Base-by-base conservation (phyloP, 208 protist genomes). In the Kentomonas sorsogonicus region DNA sequence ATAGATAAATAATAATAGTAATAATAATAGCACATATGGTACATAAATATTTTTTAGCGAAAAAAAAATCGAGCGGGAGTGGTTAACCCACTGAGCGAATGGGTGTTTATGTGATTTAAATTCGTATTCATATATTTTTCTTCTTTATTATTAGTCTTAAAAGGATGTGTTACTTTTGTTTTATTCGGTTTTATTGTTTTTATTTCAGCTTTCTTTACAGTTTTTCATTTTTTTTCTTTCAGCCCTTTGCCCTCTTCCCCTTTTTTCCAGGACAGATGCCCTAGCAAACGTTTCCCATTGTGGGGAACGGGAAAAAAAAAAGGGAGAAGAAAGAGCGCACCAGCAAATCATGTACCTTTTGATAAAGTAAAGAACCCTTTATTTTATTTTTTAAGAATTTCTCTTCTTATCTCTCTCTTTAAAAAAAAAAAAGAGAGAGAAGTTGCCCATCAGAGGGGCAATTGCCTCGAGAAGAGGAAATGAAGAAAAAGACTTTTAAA, bases 261-360 rank as follows among this genome's bases (percentile, higher is more conserved):
- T n/a, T n/a, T n/a, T n/a, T n/a, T n/a, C n/a, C n/a, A n/a, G n/a
- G n/a, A n/a, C n/a, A n/a, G n/a, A n/a, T n/a, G n/a, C n/a, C n/a
- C n/a, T n/a, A 59, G 33, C 13, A 7, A 40, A 31, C 45, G 10
- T 55, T 30, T 45, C 38, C 46, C 58, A 64, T 39, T 43, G 53
- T 4, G 20, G 39, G 46, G 38, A 53, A 39, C 48, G 7, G 3
- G 20, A 15, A 59, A 59, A 41, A 53, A 2, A 53, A 67, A 2
- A 60, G 54, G n/a, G 31, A 45, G 53, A 66, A 26, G 29, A 29
- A 44, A 48, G 29, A 39, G 15, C 23, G 27, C 33, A 48, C 36
- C 23, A 27, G 29, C n/a, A n/a, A n/a, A n/a, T n/a, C n/a, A n/a
- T n/a, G n/a, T n/a, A n/a, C n/a, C n/a, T n/a, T n/a, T n/a, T n/a